Evolutionary conservation across 2,329 filamentous ascomycete genomes (phyloP).

Genomic region (Pyricularia sp.): DNA sequence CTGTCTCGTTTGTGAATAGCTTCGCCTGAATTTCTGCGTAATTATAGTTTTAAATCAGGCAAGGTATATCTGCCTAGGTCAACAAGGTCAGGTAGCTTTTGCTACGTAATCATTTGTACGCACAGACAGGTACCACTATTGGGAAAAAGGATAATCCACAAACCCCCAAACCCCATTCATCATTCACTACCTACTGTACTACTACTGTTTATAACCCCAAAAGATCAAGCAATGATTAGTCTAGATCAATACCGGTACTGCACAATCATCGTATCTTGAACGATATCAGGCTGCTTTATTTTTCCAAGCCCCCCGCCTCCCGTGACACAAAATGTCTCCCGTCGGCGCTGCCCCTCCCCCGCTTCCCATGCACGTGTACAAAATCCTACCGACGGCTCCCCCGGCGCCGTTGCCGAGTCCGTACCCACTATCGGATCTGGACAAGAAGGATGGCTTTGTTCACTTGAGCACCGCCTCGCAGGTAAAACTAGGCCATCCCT

Average conservation of each 20-base stretch:
- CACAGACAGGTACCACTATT: neutral
- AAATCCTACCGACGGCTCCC: conserved; percentile 46
- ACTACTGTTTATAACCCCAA: no score
- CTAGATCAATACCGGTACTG: neutral
- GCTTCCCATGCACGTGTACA: conserved; percentile 43
- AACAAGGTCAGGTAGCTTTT: neutral
- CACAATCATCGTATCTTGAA: neutral
- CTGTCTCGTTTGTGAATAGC: neutral
- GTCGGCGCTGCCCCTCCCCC: conserved; percentile 15
- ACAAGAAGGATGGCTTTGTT: conserved; percentile 50
- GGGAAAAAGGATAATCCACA: neutral
- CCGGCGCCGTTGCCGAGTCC: conserved; percentile 40
- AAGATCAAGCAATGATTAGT: neutral
- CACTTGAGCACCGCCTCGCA: conserved; percentile 50
- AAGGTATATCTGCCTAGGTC: no score
- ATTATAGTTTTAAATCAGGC: neutral
- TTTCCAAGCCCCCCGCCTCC: neutral
- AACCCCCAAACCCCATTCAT: neutral
- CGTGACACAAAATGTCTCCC: neutral
- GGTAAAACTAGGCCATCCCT: conserved; percentile 21
- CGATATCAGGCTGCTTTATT: neutral
- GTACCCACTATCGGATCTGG: conserved; percentile 50
- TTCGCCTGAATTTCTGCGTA: neutral
- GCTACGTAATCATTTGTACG: neutral
- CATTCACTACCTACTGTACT: no score